Percentiles rank a stretch among this genome's conserved stretches.
These are phyloP conservation scores for Mangifera indica DNA, from an alignment of 345 rosid species.

Conservation along the genomic window DNA sequence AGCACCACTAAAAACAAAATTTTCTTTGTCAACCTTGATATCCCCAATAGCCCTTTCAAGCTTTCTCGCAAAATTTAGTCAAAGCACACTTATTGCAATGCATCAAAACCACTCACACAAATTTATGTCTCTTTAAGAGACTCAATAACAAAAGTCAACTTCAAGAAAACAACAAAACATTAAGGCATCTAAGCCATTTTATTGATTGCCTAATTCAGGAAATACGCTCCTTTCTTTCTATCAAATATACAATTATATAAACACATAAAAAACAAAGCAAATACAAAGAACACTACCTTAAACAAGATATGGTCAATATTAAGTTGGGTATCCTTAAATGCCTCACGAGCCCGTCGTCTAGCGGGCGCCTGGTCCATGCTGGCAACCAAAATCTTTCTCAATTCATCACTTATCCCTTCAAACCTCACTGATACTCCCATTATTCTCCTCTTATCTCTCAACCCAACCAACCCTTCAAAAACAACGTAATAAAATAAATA, in stretches of 20 bases:
- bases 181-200: not conserved
- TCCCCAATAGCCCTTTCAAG: too few relatives aligned
- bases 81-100: too few relatives aligned
- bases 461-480: slow-evolving; percentile 5
- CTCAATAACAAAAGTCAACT: not conserved
- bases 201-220: not conserved
- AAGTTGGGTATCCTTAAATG: slow-evolving; percentile 69
- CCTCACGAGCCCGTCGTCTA: slow-evolving; percentile 74
- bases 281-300: slow-evolving; percentile 44
- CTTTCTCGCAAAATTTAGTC: too few relatives aligned
- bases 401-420: slow-evolving; percentile 45
- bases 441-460: slow-evolving; percentile 24
- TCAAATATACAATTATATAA: too few relatives aligned
- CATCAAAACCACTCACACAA: too few relatives aligned
- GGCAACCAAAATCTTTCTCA: slow-evolving; percentile 54
- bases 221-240: not conserved
- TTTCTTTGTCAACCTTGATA: too few relatives aligned
- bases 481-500: not conserved
- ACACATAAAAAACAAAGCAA: too few relatives aligned
- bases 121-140: too few relatives aligned
- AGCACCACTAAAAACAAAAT: too few relatives aligned
- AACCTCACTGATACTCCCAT: slow-evolving; percentile 45
- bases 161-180: not conserved
- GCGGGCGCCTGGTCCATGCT: slow-evolving; percentile 74
- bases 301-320: slow-evolving; percentile 78